These are phyloP conservation scores for Eucalyptus grandis DNA, from an alignment of 345 rosid species.

Conservation along the genomic window DNA sequence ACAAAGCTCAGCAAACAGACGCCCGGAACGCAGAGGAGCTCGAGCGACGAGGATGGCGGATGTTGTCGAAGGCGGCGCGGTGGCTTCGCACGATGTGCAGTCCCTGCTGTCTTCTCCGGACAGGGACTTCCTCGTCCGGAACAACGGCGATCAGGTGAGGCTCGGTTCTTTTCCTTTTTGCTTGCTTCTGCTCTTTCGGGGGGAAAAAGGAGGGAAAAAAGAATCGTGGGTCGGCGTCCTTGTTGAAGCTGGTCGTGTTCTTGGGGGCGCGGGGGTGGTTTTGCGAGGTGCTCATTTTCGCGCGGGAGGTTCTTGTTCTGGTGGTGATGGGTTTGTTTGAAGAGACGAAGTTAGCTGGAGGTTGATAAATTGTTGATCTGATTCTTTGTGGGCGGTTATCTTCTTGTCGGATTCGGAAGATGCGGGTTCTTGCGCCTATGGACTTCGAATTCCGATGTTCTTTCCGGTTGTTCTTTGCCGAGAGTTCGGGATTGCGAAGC, in stretches of 20 bases:
- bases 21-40: rapidly evolving
- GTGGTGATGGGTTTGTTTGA: neutral
- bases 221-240: neutral
- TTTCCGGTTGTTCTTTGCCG: neutral
- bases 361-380: neutral
- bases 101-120: constrained; percentile 37
- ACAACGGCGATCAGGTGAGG: constrained; percentile 39
- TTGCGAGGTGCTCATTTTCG: neutral
- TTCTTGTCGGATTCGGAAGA: neutral
- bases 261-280: neutral
- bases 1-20: neutral
- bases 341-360: no score
- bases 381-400: neutral
- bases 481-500: neutral
- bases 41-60: neutral
- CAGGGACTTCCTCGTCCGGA: constrained; percentile 57
- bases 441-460: neutral
- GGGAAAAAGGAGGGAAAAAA: neutral
- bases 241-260: neutral
- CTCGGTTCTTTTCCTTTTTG: neutral
- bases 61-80: neutral
- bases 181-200: neutral
- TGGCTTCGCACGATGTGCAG: neutral
- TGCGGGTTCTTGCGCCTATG: neutral
- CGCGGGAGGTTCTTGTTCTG: neutral